Base-by-base conservation (phyloP, 208 protist genomes). In the Trypanosoma grayi region DNA sequence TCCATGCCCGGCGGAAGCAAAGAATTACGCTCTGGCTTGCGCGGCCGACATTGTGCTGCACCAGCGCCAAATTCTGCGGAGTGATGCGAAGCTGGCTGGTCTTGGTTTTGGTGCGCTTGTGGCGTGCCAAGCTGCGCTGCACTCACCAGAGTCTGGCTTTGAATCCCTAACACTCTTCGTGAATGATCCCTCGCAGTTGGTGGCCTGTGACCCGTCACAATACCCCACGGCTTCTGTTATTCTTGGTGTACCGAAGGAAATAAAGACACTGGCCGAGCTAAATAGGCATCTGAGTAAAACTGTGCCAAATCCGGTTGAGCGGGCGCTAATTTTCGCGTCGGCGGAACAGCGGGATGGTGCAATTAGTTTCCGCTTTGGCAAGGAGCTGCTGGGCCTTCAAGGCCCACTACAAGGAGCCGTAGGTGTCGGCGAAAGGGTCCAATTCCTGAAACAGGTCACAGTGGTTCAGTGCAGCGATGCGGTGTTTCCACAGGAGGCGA, bases 101-200 rank as follows among this genome's bases (percentile, higher is more conserved):
- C n/a, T 85, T 11, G 85, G 83, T 11, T 89, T 92, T 60, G 88
- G 88, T 25, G 75, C 88, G 37, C 71, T 92, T 60, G 79, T 94
- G 0, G 83, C 81, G 1, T 57, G 46, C 36, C 66, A 70, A 14
- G 83, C 83, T 2, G 81, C 84, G 28, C 73, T 92, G 22, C 73
- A 88, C 50, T 60, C 67, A 0, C 83, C 85, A 0, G 61, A 87
- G 1, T 56, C 51, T 11, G 60, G 68, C 2, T 87, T 91, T 47
- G 64, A 73, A 28, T 74, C 74, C n/a, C 53, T 89, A 13, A 75
- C 65, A 3, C 77, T 95, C 10, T 77, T 92, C 56, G 81, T 92
- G 8, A 77, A 77, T 9, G 33, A 73, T 2, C 37, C 78, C 10
- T 56, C 60, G 13, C 66, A 91, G 39, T 55, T 94, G 24, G 67